phyloP scores from a whole-genome alignment of 257 asterid species.

The Paulownia fortunei region DNA sequence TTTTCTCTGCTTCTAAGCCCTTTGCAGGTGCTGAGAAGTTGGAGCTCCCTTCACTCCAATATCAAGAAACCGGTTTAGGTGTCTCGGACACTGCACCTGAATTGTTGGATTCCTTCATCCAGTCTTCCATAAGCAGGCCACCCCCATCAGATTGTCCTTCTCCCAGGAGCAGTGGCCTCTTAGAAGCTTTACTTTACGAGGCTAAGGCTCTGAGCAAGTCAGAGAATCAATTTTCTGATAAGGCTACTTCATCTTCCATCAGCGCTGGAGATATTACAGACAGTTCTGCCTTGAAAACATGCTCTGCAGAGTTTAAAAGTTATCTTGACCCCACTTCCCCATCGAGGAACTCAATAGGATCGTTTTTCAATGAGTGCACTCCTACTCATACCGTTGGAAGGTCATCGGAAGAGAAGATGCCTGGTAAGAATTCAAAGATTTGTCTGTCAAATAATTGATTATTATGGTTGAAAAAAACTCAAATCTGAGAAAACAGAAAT shows the following conservation, averaged over 20 bases:
- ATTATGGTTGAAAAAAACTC: background rate
- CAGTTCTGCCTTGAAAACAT: conserved; percentile 45
- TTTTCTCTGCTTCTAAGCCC: conserved; percentile 73
- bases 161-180: conserved; percentile 69
- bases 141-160: conserved; percentile 52
- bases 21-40: conserved; percentile 58
- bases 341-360: conserved; percentile 43
- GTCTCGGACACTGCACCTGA: conserved; percentile 59
- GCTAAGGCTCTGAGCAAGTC: conserved; percentile 54
- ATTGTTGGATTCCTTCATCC: conserved; percentile 51
- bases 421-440: conserved; percentile 35
- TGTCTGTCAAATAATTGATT: conserved; percentile 1
- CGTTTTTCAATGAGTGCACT: conserved; percentile 44
- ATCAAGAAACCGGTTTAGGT: conserved; percentile 53
- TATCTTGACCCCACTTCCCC: conserved; percentile 47
- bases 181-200: conserved; percentile 67
- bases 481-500: background rate
- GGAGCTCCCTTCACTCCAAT: conserved; percentile 94
- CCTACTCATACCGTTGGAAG: conserved; percentile 41
- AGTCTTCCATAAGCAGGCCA: conserved; percentile 44
- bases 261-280: conserved; percentile 43
- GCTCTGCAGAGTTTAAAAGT: conserved; percentile 42
- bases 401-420: conserved; percentile 38
- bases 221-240: conserved; percentile 45
- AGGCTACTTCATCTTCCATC: conserved; percentile 43